Conservation (phyloP, 345 rosid species). For the Turnera subulata region DNA sequence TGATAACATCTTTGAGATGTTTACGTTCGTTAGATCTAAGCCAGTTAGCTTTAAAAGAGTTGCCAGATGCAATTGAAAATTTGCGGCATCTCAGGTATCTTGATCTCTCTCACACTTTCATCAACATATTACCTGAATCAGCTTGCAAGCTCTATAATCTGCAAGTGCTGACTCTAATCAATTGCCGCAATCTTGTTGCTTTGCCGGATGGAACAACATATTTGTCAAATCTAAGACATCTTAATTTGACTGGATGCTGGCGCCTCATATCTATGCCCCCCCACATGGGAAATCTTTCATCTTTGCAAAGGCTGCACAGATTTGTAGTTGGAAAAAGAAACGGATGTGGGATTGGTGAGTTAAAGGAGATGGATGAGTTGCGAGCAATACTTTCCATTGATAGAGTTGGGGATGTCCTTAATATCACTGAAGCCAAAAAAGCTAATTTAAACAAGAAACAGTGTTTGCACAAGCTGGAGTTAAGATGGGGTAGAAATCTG, state of each 20-base stretch:
- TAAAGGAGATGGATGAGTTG: constrained; percentile 26
- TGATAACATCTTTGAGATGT: background rate
- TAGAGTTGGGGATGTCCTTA: constrained; percentile 4
- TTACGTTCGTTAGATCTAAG: constrained; percentile 2
- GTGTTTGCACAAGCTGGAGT: background rate
- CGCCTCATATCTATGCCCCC: constrained; percentile 29
- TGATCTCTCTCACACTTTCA: constrained; percentile 8
- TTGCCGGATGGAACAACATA: constrained; percentile 33
- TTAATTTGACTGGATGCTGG: constrained; percentile 22
- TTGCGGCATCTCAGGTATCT: constrained; percentile 8
- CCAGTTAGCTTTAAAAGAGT: background rate
- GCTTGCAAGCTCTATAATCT: background rate
- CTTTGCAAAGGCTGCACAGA: constrained; percentile 26
- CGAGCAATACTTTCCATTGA: constrained; percentile 32
- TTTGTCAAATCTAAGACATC: constrained; percentile 31
- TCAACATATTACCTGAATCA: constrained; percentile 7
- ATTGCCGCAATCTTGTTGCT: constrained; percentile 18
- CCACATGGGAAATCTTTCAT: constrained; percentile 27
- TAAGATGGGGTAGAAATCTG: constrained; percentile 6
- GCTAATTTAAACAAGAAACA: constrained; percentile 11
- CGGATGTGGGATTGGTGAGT: constrained; percentile 29
- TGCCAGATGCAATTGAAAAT: constrained; percentile 1
- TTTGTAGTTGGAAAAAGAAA: constrained; percentile 24
- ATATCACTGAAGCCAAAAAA: background rate
- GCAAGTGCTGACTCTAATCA: constrained; percentile 28